phyloP scores from a whole-genome alignment of 495 filamentous ascomycete genomes.

The Opeltia flavorubescens region DNA sequence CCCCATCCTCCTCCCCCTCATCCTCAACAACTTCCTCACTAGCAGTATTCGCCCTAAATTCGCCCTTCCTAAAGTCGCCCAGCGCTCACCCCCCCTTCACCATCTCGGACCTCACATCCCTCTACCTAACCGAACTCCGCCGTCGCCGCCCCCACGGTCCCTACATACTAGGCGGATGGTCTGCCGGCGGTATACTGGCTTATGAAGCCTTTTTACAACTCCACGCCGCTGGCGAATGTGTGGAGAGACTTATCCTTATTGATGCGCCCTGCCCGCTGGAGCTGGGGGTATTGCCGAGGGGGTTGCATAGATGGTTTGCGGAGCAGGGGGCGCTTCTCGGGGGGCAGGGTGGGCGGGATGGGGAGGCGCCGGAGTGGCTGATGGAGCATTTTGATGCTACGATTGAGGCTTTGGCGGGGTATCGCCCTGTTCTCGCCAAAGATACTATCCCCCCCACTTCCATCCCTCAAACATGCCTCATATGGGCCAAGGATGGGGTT shows the following conservation, averaged over 20 bases:
- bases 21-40: constrained; percentile 36
- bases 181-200: constrained; percentile 73
- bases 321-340: too few relatives aligned
- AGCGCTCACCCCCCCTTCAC: constrained; percentile 32
- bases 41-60: constrained; percentile 47
- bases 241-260: constrained; percentile 32
- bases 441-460: too few relatives aligned
- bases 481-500: too few relatives aligned
- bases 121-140: constrained; percentile 48
- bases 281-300: constrained; percentile 24
- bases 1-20: constrained; percentile 38
- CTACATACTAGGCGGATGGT: constrained; percentile 60
- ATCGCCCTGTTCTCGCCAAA: too few relatives aligned
- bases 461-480: too few relatives aligned
- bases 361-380: too few relatives aligned
- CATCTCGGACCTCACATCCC: constrained; percentile 38
- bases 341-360: too few relatives aligned
- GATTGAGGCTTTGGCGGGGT: too few relatives aligned
- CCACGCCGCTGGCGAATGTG: constrained; percentile 42
- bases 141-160: constrained; percentile 61
- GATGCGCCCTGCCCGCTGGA: constrained; percentile 23
- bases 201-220: constrained; percentile 68
- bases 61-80: constrained; percentile 50
- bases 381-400: too few relatives aligned
- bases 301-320: too few relatives aligned